These are phyloP conservation scores for Pichia sp. DNA, from an alignment of 1,139 yeast species.

Conservation along the genomic window DNA sequence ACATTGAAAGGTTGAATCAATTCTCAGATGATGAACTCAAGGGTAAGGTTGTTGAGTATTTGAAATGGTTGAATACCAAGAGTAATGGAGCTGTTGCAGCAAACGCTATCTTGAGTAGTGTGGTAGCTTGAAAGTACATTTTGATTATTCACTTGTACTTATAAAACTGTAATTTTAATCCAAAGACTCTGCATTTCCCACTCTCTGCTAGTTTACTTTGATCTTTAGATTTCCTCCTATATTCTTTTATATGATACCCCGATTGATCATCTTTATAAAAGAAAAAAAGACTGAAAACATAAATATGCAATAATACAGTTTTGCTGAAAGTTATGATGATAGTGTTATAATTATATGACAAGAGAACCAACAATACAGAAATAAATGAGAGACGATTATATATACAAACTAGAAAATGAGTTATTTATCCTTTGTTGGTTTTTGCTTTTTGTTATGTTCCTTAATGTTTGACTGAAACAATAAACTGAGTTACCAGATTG, in stretches of 20 bases:
- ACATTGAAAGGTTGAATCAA: constrained; percentile 72
- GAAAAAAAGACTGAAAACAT: not conserved
- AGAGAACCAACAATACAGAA: not conserved
- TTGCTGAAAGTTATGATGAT: no score
- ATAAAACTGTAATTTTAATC: not conserved
- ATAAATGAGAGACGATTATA: not conserved
- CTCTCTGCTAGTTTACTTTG: not conserved
- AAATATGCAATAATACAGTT: no score
- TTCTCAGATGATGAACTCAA: constrained; percentile 67
- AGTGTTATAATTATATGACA: not conserved
- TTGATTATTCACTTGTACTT: not conserved
- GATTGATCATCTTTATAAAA: not conserved
- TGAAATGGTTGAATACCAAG: constrained; percentile 67
- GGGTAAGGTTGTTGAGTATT: constrained; percentile 57
- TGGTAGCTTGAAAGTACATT: constrained; percentile 38
- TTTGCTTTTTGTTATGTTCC: not conserved
- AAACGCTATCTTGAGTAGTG: constrained; percentile 50
- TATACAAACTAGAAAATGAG: not conserved
- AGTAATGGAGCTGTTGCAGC: constrained; percentile 58
- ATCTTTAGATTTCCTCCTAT: not conserved
- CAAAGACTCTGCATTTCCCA: constrained; percentile 1
- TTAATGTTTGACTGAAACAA: not conserved
- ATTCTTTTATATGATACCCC: not conserved
- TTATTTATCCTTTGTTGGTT: not conserved
- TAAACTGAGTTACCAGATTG: not conserved